Conservation (phyloP, 1,284 basidiomycete genomes). For the Ustilago sp. region DNA sequence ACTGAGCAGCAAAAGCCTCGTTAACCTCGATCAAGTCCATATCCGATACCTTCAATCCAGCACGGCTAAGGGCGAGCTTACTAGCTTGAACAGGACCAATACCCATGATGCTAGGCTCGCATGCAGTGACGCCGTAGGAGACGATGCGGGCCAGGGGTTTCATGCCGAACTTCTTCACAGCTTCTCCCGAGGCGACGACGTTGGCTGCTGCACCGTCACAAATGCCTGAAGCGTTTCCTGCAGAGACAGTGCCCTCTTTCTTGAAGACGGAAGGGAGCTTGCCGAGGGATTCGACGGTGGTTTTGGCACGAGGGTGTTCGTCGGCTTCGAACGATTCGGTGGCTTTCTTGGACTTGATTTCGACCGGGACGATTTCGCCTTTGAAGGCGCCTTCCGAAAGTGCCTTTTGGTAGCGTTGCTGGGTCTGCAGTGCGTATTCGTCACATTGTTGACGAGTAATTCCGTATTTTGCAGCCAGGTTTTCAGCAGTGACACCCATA, state of each 20-base stretch:
- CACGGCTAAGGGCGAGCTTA: constrained; percentile 69
- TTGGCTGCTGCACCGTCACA: constrained; percentile 98
- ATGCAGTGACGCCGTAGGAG: constrained; percentile 74
- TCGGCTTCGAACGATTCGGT: constrained; percentile 69
- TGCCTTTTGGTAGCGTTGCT: constrained; percentile 70
- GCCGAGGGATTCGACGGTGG: constrained; percentile 91
- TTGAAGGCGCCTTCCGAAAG: constrained; percentile 71
- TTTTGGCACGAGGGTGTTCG: constrained; percentile 77
- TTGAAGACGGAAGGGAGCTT: constrained; percentile 88
- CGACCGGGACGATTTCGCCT: constrained; percentile 70
- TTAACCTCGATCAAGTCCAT: constrained; percentile 75
- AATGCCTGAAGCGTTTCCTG: constrained; percentile 94
- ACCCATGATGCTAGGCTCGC: constrained; percentile 74
- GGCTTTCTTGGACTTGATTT: constrained; percentile 67
- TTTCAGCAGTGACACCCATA: constrained; percentile 82
- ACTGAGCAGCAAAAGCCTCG: constrained; percentile 93
- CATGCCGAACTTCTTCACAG: constrained; percentile 83
- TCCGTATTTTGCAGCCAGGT: constrained; percentile 82
- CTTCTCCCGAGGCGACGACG: constrained; percentile 90
- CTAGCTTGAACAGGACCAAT: constrained; percentile 74
- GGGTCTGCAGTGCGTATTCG: constrained; percentile 70
- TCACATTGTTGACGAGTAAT: constrained; percentile 90
- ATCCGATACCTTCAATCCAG: constrained; percentile 70
- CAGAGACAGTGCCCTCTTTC: constrained; percentile 87
- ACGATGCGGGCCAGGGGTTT: constrained; percentile 91